A percentile compares a stretch with the other conserved stretches of the same genome.
phyloP scores from a whole-genome alignment of 2,329 filamentous ascomycete genomes.

The Elsinoe arachidis region DNA sequence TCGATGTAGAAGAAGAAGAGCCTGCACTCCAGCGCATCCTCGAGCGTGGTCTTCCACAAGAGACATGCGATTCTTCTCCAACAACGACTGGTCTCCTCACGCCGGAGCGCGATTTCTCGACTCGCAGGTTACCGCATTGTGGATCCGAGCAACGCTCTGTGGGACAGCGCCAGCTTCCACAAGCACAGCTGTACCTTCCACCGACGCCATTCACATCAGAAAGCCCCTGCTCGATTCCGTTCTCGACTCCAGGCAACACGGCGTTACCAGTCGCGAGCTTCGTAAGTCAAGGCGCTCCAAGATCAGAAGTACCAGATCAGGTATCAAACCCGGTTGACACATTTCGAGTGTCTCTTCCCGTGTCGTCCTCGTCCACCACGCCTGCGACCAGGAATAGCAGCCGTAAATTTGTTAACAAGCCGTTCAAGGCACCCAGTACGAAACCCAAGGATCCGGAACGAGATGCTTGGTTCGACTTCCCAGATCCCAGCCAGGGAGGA shows the following conservation, averaged over 20 bases:
- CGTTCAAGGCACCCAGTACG: conserved; percentile 23
- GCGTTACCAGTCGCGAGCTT: conserved; percentile 4
- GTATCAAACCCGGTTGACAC: too few species aligned
- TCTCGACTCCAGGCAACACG: background rate
- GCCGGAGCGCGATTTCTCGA: conserved; percentile 20
- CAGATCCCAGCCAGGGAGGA: background rate
- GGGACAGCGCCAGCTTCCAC: background rate
- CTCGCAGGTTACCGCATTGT: background rate
- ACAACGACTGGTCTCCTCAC: conserved; percentile 13
- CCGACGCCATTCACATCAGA: background rate
- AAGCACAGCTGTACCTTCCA: background rate
- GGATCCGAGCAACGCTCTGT: background rate
- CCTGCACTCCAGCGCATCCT: too few species aligned
- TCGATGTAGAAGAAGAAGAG: conserved; percentile 3
- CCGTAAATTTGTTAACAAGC: conserved; percentile 20
- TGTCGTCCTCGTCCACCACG: background rate
- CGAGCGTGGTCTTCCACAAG: too few species aligned
- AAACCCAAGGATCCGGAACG: conserved; percentile 14
- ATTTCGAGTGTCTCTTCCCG: too few species aligned
- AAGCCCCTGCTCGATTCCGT: background rate
- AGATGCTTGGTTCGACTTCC: conserved; percentile 22
- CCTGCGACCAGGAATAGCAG: too few species aligned
- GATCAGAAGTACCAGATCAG: too few species aligned
- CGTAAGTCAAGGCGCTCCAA: background rate
- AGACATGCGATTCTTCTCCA: too few species aligned